Evolutionary conservation across 2,329 filamentous ascomycete genomes (phyloP).

Genomic region (Pseudogymnoascus sp.): DNA sequence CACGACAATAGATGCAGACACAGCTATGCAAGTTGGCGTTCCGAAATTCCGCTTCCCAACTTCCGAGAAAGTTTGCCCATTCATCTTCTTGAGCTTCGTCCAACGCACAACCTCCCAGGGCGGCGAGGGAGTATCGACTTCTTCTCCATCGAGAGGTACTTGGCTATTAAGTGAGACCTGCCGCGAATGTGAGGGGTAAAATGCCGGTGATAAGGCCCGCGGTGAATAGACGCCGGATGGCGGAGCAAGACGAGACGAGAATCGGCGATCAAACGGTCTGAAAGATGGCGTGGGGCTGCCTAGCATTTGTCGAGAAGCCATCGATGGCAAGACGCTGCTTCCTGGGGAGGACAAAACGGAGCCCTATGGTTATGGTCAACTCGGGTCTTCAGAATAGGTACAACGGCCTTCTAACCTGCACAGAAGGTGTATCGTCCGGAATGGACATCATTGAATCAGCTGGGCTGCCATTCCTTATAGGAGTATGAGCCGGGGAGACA

Average conservation of each 20-base stretch:
- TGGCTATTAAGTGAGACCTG: slow-evolving; percentile 72
- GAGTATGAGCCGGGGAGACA: slow-evolving; percentile 45
- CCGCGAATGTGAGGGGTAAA: slow-evolving; percentile 68
- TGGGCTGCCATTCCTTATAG: slow-evolving; percentile 55
- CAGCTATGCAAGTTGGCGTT: slow-evolving; percentile 76
- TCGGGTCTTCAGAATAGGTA: slow-evolving; percentile 10
- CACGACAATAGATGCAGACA: slow-evolving; percentile 80
- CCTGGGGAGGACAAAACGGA: slow-evolving; percentile 58
- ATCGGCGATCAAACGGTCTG: slow-evolving; percentile 87
- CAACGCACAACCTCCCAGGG: slow-evolving; percentile 97
- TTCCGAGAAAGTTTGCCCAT: slow-evolving; percentile 85
- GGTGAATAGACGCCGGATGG: slow-evolving; percentile 55
- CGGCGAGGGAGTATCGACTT: slow-evolving; percentile 62
- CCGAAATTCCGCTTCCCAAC: slow-evolving; percentile 88
- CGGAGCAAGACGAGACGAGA: slow-evolving; percentile 69
- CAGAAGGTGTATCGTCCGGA: slow-evolving; percentile 75
- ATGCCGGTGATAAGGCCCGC: slow-evolving; percentile 60
- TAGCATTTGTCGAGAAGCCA: slow-evolving; percentile 57
- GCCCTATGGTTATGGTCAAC: slow-evolving; percentile 39
- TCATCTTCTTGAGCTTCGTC: slow-evolving; percentile 87
- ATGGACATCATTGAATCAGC: slow-evolving; percentile 61
- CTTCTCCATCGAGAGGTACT: slow-evolving; percentile 51
- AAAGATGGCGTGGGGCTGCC: slow-evolving; percentile 72
- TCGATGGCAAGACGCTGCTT: slow-evolving; percentile 63
- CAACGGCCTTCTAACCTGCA: slow-evolving; percentile 52